Conservation (phyloP, 2,329 filamentous ascomycete genomes). For the Penicillium janthinellum region DNA sequence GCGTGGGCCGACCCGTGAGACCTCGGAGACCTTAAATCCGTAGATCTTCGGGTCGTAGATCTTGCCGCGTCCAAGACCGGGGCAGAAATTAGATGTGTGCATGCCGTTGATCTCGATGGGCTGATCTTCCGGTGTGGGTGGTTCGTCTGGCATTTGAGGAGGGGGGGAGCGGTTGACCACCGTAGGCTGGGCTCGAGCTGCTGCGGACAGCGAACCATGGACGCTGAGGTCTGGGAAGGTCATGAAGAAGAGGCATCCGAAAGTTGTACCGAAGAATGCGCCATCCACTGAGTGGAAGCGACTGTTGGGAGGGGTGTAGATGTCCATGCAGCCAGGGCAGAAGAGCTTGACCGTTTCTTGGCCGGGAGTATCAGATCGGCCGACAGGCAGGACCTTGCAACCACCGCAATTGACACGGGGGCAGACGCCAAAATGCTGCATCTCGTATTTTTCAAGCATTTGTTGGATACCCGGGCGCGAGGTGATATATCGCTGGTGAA, state of each 20-base stretch:
- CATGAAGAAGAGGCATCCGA: conserved; percentile 95
- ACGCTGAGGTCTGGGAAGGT: conserved; percentile 97
- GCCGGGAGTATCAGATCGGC: conserved; percentile 89
- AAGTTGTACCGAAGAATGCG: conserved; percentile 97
- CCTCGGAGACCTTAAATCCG: conserved; percentile 90
- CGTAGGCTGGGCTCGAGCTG: conserved; percentile 25
- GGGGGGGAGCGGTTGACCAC: conserved; percentile 30
- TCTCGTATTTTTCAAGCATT: conserved; percentile 99
- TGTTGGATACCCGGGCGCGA: conserved; percentile 95
- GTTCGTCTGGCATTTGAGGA: conserved; percentile 30
- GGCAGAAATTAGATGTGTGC: conserved; percentile 81
- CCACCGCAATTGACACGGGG: conserved; percentile 92
- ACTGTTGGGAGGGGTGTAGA: conserved; percentile 96
- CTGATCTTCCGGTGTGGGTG: conserved; percentile 47
- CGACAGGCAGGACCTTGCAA: conserved; percentile 87
- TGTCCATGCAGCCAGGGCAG: conserved; percentile 93
- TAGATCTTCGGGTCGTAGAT: conserved; percentile 97
- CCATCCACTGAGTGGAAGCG: conserved; percentile 97
- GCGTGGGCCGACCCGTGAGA: conserved; percentile 83
- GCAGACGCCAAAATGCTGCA: conserved; percentile 93
- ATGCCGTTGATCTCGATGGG: conserved; percentile 76
- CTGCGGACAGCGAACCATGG: conserved; percentile 45
- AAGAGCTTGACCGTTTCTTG: conserved; percentile 98
- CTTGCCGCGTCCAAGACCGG: conserved; percentile 76
- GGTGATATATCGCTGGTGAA: conserved; percentile 98